These are phyloP conservation scores for Pseudopithomyces maydicus DNA, from an alignment of 2,329 filamentous ascomycete species.

Conservation along the genomic window DNA sequence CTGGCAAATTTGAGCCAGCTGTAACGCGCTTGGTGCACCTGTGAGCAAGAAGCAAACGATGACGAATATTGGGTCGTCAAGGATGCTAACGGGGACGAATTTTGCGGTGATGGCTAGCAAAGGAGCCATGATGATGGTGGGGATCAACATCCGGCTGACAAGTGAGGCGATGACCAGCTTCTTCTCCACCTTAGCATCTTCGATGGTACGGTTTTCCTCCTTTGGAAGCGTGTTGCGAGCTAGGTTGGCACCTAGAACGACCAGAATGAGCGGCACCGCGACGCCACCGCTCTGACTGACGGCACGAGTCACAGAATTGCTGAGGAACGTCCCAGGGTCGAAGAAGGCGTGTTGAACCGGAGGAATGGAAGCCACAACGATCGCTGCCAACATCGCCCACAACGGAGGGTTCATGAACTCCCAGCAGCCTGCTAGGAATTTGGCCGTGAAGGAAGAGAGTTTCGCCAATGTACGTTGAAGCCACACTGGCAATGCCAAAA, in stretches of 20 bases:
- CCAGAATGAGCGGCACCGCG: constrained; percentile 91
- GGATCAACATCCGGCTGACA: constrained; percentile 88
- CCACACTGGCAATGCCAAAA: constrained; percentile 57
- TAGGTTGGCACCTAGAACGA: constrained; percentile 92
- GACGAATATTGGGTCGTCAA: constrained; percentile 97
- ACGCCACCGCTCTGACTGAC: constrained; percentile 85
- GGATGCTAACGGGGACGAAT: constrained; percentile 87
- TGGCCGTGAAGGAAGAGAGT: constrained; percentile 48
- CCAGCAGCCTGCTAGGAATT: constrained; percentile 73
- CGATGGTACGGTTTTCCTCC: constrained; percentile 67
- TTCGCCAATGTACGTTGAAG: constrained; percentile 57
- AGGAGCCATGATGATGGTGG: constrained; percentile 90
- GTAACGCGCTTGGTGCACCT: constrained; percentile 89
- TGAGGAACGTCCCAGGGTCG: constrained; percentile 82
- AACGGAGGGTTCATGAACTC: constrained; percentile 98
- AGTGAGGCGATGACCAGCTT: constrained; percentile 86
- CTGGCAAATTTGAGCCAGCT: constrained; percentile 97
- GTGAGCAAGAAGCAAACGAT: constrained; percentile 97
- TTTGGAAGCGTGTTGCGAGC: constrained; percentile 85
- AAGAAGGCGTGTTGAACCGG: constrained; percentile 85
- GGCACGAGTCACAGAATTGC: constrained; percentile 90
- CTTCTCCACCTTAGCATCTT: constrained; percentile 70
- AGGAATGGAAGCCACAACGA: constrained; percentile 88
- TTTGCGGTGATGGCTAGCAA: constrained; percentile 86
- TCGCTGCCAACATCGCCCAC: constrained; percentile 94